Evolutionary conservation across 768 basidiomycete species (phyloP).

Genomic region (Coprinellus aureogranulatus): DNA sequence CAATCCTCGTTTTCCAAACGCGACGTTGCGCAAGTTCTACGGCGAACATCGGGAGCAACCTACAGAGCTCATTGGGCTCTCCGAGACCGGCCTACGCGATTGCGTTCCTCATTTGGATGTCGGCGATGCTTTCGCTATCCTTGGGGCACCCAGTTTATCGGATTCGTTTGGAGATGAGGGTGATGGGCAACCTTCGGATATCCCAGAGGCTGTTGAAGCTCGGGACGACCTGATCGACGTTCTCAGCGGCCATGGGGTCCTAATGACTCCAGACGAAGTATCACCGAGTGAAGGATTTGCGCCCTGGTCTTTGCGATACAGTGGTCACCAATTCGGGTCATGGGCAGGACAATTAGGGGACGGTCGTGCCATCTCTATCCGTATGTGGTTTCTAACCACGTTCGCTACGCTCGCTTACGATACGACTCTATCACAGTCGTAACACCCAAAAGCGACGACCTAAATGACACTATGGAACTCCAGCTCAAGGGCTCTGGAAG

Average conservation of each 20-base stretch:
- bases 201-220: constrained; percentile 38
- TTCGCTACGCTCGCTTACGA: background rate
- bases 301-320: constrained; percentile 89
- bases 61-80: constrained; percentile 68
- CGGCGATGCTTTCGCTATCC: constrained; percentile 71
- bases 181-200: constrained; percentile 27
- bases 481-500: constrained; percentile 95
- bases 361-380: constrained; percentile 88
- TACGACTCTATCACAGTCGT: constrained; percentile 53
- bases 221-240: constrained; percentile 79
- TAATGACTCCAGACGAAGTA: constrained; percentile 47
- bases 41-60: constrained; percentile 49
- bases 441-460: constrained; percentile 66
- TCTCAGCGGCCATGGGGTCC: constrained; percentile 70
- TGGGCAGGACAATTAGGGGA: constrained; percentile 97
- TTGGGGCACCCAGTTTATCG: constrained; percentile 60
- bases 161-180: constrained; percentile 36
- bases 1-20: constrained; percentile 20
- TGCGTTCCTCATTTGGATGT: constrained; percentile 84
- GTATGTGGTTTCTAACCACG: constrained; percentile 21
- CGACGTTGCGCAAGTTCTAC: constrained; percentile 48
- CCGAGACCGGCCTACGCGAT: constrained; percentile 65
- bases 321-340: constrained; percentile 83
- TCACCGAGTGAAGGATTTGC: constrained; percentile 40
- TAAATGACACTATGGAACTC: constrained; percentile 66